Evolutionary conservation across 1,284 basidiomycete species (phyloP).

Genomic region (Polyporus tsugae): DNA sequence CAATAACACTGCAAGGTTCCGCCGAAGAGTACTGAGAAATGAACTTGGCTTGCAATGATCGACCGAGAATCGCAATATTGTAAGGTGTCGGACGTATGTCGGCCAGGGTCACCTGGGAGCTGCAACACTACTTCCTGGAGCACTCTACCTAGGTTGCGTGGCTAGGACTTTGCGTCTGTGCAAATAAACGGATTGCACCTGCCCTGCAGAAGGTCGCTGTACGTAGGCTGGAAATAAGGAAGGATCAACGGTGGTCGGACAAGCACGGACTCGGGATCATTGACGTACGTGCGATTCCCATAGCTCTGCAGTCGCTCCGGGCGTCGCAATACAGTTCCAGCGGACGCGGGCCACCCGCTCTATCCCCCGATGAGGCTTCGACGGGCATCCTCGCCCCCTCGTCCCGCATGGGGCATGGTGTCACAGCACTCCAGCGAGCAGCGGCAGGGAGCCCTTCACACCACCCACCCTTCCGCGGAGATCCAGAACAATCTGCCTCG

Average conservation of each 20-base stretch:
- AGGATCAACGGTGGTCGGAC: not conserved
- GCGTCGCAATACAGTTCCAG: not conserved
- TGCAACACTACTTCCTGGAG: not conserved
- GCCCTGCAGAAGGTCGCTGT: no score
- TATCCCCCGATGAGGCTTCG: not conserved
- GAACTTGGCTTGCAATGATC: not conserved
- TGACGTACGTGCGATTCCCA: not conserved
- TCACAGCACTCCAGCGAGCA: not conserved
- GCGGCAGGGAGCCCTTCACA: not conserved
- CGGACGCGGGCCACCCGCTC: not conserved
- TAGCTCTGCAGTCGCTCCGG: not conserved
- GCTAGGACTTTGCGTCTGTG: not conserved
- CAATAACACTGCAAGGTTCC: not conserved
- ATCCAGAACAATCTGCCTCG: not conserved
- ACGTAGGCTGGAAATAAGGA: no score
- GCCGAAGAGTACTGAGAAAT: not conserved
- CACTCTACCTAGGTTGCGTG: not conserved
- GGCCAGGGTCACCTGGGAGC: not conserved
- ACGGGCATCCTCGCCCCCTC: not conserved
- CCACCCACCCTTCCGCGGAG: not conserved
- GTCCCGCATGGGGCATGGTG: not conserved
- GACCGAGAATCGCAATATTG: not conserved
- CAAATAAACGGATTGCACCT: no score
- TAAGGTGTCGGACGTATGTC: slow-evolving; percentile 9
- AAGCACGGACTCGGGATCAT: not conserved